Conservation (phyloP, 2,329 filamentous ascomycete genomes). For the Phaeosphaeria sp. region DNA sequence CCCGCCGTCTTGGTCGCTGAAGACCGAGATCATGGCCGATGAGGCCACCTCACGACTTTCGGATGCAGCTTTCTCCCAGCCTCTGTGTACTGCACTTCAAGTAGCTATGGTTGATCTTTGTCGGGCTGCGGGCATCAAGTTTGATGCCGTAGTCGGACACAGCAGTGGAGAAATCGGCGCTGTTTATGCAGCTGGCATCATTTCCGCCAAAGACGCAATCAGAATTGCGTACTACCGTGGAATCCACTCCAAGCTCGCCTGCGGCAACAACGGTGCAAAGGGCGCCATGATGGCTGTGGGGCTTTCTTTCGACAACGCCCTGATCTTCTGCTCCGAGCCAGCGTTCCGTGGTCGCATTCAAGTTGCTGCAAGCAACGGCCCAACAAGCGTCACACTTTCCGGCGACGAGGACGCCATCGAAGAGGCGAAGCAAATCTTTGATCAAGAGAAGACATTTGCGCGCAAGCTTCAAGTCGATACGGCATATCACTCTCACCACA, state of each 20-base stretch:
- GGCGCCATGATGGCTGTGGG: slow-evolving; percentile 14
- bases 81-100: slow-evolving; percentile 49
- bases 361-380: slow-evolving; percentile 21
- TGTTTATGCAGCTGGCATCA: slow-evolving; percentile 41
- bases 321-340: not conserved
- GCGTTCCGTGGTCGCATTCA: not conserved
- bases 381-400: slow-evolving; percentile 19
- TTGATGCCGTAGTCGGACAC: slow-evolving; percentile 50
- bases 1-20: slow-evolving; percentile 24
- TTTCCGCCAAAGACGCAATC: slow-evolving; percentile 21
- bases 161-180: slow-evolving; percentile 53
- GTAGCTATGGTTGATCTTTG: slow-evolving; percentile 42
- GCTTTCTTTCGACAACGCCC: slow-evolving; percentile 1
- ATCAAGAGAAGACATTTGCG: slow-evolving; percentile 5
- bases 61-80: slow-evolving; percentile 35
- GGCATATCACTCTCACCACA: slow-evolving; percentile 50
- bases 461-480: slow-evolving; percentile 42
- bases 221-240: slow-evolving; percentile 31
- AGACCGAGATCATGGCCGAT: slow-evolving; percentile 13
- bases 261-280: not conserved
- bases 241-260: not conserved
- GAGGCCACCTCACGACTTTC: slow-evolving; percentile 6
- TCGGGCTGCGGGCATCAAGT: slow-evolving; percentile 25
- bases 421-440: slow-evolving; percentile 4
- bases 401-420: slow-evolving; percentile 18